Conservation (phyloP, 768 basidiomycete species). For the Tricholoma saponaceum region DNA sequence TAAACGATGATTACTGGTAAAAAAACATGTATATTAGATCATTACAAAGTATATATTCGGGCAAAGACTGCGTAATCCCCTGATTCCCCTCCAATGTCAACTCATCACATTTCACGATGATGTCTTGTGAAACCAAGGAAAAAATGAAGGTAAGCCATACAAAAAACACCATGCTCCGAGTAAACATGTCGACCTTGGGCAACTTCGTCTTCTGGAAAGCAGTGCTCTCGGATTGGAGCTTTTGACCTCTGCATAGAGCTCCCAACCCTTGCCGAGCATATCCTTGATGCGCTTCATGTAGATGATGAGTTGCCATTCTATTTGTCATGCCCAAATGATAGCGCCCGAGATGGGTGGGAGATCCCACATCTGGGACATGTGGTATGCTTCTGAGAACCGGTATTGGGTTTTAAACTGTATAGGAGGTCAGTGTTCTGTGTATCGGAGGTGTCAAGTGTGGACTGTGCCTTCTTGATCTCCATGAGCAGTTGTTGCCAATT, state of each 20-base stretch:
- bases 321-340: slow-evolving; percentile 99
- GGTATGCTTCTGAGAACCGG: slow-evolving; percentile 91
- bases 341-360: slow-evolving; percentile 97
- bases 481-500: slow-evolving; percentile 95
- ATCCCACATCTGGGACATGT: slow-evolving; percentile 98
- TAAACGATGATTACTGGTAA: not conserved
- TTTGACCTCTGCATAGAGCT: slow-evolving; percentile 96
- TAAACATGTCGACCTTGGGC: slow-evolving; percentile 77
- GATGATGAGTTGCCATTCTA: slow-evolving; percentile 89
- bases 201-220: slow-evolving; percentile 76
- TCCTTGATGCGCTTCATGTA: slow-evolving; percentile 99
- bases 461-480: slow-evolving; percentile 69
- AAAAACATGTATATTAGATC: too few relatives aligned
- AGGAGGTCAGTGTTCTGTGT: slow-evolving; percentile 41
- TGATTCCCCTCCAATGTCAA: slow-evolving; percentile 84
- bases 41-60: too few relatives aligned
- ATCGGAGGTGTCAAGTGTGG: slow-evolving; percentile 93
- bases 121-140: slow-evolving; percentile 50
- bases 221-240: slow-evolving; percentile 84
- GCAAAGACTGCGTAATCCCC: slow-evolving; percentile 64
- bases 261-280: slow-evolving; percentile 97
- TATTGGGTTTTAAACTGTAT: slow-evolving; percentile 91
- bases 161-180: slow-evolving; percentile 63
- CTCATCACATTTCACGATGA: slow-evolving; percentile 86
- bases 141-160: slow-evolving; percentile 63